phyloP scores from a whole-genome alignment of 148 eudicot genomes.

The Rhododendron kiyosumense region DNA sequence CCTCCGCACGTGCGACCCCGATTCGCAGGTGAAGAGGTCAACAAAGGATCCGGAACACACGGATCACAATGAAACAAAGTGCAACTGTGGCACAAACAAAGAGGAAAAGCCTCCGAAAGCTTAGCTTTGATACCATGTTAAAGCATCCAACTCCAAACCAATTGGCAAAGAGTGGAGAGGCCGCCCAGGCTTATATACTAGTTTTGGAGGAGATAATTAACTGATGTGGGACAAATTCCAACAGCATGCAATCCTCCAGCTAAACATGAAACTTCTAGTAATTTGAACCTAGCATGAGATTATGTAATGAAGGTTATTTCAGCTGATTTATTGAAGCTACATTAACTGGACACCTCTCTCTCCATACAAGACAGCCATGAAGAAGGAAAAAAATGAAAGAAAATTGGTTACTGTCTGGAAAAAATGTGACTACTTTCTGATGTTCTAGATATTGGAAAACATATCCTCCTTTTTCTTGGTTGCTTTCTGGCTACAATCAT shows the following conservation, averaged over 20 bases:
- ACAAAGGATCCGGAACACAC: too few relatives aligned
- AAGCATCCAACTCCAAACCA: too few relatives aligned
- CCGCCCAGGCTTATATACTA: too few relatives aligned
- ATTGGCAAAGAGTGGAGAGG: too few relatives aligned
- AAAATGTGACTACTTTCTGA: not conserved
- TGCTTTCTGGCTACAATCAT: not conserved
- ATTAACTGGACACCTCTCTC: not conserved
- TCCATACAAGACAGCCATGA: not conserved
- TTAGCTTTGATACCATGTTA: too few relatives aligned
- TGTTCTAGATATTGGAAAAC: not conserved
- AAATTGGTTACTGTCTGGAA: not conserved
- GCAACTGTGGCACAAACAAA: too few relatives aligned
- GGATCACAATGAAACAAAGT: too few relatives aligned
- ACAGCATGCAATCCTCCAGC: not conserved
- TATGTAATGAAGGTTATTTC: not conserved
- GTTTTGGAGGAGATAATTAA: too few relatives aligned
- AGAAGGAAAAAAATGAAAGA: not conserved
- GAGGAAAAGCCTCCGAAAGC: too few relatives aligned
- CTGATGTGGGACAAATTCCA: too few relatives aligned
- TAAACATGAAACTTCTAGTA: slow-evolving; percentile 1
- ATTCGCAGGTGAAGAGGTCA: too few relatives aligned
- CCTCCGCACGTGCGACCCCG: too few relatives aligned
- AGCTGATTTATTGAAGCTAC: not conserved
- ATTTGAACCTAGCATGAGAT: not conserved
- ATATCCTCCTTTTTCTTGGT: not conserved